These are phyloP conservation scores for Alternaria dauci DNA, from an alignment of 2,329 filamentous ascomycete genomes.

Conservation along the genomic window DNA sequence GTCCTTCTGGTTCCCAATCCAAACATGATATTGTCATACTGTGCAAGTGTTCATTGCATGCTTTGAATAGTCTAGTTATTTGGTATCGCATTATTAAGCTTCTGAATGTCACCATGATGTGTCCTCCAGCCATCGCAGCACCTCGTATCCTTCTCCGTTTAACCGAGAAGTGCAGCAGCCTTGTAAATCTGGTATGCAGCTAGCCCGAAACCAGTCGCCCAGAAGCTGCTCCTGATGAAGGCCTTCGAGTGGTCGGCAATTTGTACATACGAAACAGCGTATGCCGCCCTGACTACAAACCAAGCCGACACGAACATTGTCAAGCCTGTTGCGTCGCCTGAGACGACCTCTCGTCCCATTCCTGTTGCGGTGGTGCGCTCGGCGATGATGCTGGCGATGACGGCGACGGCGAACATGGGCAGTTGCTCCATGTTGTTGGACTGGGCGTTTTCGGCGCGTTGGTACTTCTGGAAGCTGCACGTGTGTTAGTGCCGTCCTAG, in stretches of 20 bases:
- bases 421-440: conserved; percentile 37
- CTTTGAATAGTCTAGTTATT: too few species aligned
- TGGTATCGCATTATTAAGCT: not conserved
- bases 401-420: conserved; percentile 34
- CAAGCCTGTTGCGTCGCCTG: conserved; percentile 31
- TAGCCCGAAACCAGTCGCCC: conserved; percentile 22
- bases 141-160: not conserved
- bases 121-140: not conserved
- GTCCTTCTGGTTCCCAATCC: not conserved
- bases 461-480: conserved; percentile 33
- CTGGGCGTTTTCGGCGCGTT: conserved; percentile 39
- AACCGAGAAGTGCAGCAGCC: conserved; percentile 31
- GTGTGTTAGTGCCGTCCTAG: not conserved
- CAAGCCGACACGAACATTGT: conserved; percentile 29
- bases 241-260: conserved; percentile 32
- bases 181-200: conserved; percentile 34
- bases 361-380: conserved; percentile 30
- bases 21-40: not conserved
- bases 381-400: conserved; percentile 36
- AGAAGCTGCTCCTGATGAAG: conserved; percentile 30
- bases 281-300: conserved; percentile 30
- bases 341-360: conserved; percentile 13
- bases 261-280: conserved; percentile 30
- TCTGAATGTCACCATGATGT: not conserved
- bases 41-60: not conserved